phyloP scores from a whole-genome alignment of 2,329 filamentous ascomycete genomes.

The Coniochaeta hoffmannii region DNA sequence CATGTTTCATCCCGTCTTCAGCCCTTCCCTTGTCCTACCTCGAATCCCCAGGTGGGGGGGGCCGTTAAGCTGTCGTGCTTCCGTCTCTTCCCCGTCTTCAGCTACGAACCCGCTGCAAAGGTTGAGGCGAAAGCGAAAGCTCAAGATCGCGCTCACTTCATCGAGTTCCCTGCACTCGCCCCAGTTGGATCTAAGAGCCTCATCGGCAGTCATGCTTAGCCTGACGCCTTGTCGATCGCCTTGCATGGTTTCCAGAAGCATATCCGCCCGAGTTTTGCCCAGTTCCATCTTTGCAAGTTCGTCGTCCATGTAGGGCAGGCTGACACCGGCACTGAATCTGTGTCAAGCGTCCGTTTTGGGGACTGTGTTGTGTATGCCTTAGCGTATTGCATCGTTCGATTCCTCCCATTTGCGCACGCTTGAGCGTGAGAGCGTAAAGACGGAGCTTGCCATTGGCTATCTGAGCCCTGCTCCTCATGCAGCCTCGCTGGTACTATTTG shows the following conservation, averaged over 20 bases:
- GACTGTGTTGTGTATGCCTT: no score
- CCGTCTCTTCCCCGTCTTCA: neutral
- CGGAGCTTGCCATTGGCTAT: neutral
- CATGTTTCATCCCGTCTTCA: neutral
- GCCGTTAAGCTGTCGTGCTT: neutral
- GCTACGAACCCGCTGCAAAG: neutral
- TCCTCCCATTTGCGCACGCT: neutral
- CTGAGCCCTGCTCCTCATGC: neutral
- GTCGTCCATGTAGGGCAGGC: no score
- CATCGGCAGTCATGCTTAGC: neutral
- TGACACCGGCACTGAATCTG: neutral
- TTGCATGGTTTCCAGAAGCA: neutral
- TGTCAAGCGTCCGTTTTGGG: no score
- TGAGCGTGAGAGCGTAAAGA: neutral
- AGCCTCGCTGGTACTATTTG: no score
- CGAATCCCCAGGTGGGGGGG: neutral
- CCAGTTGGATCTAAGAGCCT: neutral
- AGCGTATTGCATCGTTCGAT: neutral
- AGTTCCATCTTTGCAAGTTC: neutral
- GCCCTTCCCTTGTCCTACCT: neutral
- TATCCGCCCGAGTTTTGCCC: neutral
- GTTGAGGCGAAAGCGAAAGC: slow-evolving; percentile 1
- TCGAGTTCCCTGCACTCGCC: neutral
- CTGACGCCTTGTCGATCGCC: neutral
- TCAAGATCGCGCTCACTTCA: slow-evolving; percentile 1